Evolutionary conservation across 257 asterid genomes (phyloP), one percentile per base, ranked within the genome.

Genomic region (Solanum stenotomum): DNA sequence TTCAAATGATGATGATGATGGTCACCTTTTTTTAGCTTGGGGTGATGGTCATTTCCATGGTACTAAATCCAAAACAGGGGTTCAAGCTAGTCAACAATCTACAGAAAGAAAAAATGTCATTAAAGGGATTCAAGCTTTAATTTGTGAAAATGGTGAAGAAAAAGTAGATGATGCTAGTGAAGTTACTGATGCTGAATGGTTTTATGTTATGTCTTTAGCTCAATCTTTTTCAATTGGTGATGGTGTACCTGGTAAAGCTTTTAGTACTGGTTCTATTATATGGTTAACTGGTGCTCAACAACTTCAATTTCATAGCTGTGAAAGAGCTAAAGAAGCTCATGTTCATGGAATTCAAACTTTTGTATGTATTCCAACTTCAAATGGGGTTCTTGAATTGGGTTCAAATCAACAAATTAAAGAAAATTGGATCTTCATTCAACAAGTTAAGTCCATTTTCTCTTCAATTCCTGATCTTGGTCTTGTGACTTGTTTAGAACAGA

Each of bases 131-230:
- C 96, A 94, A 85, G 96, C 95, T 52, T 92, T 94, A 40, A 87
- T 94, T 37, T 94, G 93, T 3, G 90, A 74, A 12, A 78, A 82
- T 29, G 46, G 22, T 12, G 90, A 59, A 8, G 94, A 91, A 11
- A 95, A 93, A 37, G 34, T 5, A 3, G 33, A 10, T 11, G 52
- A 76, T 38, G 56, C 2, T 76, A 56, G 52, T 22, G 83, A 38
- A 38, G 83, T 76, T 35, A 74, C 82, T 74, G 82, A 74, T 74
- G 49, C 49, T 18, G 98, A 95, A 91, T 95, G 98, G 98, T 95
- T 96, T 91, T 96, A 96, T 67, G 93, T 96, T 2, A 93, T 91
- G 96, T 96, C 98, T 3, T 90, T 95, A 6, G 96, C 98, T 0
- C 91, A 93, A 84, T 89, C 96, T 4, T 92, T 92, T 76, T 61